Evolutionary conservation across 371 early-diverging fungal species (phyloP).

Genomic region (Mucor piriformis): DNA sequence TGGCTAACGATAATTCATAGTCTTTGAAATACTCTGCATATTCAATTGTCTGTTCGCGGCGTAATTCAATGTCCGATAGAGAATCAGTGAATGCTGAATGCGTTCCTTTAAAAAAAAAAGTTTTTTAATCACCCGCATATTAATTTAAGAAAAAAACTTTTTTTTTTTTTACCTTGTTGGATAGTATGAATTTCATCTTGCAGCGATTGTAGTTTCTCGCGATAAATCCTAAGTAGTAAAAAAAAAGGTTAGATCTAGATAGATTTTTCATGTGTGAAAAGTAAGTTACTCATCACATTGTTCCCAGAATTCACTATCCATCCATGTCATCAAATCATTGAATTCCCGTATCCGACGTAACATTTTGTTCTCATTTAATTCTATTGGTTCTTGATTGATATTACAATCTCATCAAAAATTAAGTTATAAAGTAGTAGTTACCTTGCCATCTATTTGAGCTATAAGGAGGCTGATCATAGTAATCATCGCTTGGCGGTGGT

Average conservation of each 20-base stretch:
- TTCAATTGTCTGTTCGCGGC: constrained; percentile 31
- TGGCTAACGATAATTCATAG: constrained; percentile 25
- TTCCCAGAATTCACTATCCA: constrained; percentile 38
- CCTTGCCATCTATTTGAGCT: constrained; percentile 29
- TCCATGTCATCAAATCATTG: constrained; percentile 32
- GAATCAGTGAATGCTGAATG: constrained; percentile 33
- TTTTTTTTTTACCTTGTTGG: constrained; percentile 29
- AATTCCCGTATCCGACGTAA: constrained; percentile 34
- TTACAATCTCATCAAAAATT: too few species aligned
- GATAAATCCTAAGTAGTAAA: constrained; percentile 29
- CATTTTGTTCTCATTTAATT: constrained; percentile 26
- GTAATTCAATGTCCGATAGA: constrained; percentile 29
- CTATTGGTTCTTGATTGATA: constrained; percentile 32
- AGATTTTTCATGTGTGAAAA: too few species aligned
- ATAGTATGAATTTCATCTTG: constrained; percentile 33
- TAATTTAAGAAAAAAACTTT: neutral
- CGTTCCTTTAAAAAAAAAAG: constrained; percentile 21
- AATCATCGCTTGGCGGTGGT: constrained; percentile 1
- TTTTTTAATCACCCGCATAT: neutral
- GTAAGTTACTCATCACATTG: constrained; percentile 38
- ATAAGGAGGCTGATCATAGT: constrained; percentile 20
- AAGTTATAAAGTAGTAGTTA: constrained; percentile 7
- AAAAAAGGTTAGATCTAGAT: too few species aligned
- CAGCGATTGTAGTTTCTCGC: constrained; percentile 28
- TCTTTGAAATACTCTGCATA: constrained; percentile 26